Conservation (phyloP, 257 asterid species). For the Haberlea rhodopensis region DNA sequence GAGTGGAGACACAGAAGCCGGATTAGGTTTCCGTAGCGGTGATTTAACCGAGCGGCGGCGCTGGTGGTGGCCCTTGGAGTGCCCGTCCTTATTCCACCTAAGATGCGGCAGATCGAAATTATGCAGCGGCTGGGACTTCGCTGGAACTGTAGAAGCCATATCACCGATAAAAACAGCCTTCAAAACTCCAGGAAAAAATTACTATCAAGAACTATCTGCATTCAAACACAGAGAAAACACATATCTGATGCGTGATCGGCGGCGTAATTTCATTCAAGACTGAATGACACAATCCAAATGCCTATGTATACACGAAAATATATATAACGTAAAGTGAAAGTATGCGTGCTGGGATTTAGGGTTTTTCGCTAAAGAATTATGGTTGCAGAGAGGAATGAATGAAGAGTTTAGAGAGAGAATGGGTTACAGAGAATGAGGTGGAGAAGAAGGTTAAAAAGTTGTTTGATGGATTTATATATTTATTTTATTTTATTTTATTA, state of each 20-base stretch:
- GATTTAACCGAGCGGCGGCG: constrained; percentile 61
- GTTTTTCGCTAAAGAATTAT: neutral
- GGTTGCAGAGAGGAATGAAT: constrained; percentile 2
- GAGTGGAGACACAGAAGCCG: constrained; percentile 44
- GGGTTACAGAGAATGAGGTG: constrained; percentile 6
- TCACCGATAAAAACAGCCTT: no score
- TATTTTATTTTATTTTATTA: no score
- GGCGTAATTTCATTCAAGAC: neutral
- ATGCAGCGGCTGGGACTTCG: constrained; percentile 71
- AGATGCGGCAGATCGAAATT: constrained; percentile 59
- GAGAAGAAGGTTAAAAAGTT: neutral
- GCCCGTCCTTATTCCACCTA: constrained; percentile 64
- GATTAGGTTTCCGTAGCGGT: constrained; percentile 38
- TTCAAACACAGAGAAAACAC: neutral
- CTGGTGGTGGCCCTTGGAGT: constrained; percentile 35
- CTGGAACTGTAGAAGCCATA: constrained; percentile 51
- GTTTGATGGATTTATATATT: neutral
- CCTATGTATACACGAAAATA: neutral
- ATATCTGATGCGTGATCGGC: constrained; percentile 17
- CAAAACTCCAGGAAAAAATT: neutral
- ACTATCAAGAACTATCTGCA: neutral
- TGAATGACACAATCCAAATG: neutral
- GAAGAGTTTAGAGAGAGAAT: constrained; percentile 1
- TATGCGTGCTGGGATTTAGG: neutral
- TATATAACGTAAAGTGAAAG: neutral